Evolutionary conservation across 2,329 filamentous ascomycete genomes (phyloP).

Genomic region (Monilinia fructicola): DNA sequence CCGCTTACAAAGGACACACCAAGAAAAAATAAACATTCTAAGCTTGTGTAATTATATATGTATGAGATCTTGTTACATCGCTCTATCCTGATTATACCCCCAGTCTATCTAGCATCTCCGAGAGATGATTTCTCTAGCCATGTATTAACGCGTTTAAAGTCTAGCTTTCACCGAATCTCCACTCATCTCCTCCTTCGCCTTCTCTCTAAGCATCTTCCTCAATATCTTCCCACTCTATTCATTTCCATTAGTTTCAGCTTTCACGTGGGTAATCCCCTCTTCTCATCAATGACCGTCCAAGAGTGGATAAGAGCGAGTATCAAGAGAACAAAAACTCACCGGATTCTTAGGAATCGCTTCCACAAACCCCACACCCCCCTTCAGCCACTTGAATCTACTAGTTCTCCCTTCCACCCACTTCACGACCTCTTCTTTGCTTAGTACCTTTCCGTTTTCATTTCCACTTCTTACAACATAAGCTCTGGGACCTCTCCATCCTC

Average conservation of each 20-base stretch:
- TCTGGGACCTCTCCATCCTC: slow-evolving; percentile 53
- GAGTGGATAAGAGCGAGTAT: background rate
- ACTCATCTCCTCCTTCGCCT: slow-evolving; percentile 37
- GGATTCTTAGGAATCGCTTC: slow-evolving; percentile 69
- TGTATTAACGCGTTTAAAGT: background rate
- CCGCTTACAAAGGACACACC: no score
- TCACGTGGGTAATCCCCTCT: no score
- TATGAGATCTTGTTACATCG: no score
- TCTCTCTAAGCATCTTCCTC: slow-evolving; percentile 48
- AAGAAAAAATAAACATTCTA: no score
- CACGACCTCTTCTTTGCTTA: slow-evolving; percentile 49
- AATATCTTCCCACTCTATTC: slow-evolving; percentile 49
- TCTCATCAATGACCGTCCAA: background rate
- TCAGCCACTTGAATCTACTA: slow-evolving; percentile 64
- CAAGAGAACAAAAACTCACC: slow-evolving; percentile 31
- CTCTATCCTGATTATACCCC: no score
- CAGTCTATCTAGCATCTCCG: no score
- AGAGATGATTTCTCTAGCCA: background rate
- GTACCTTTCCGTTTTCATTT: slow-evolving; percentile 31
- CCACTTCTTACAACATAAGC: slow-evolving; percentile 54
- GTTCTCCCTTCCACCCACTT: slow-evolving; percentile 59
- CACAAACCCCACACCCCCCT: slow-evolving; percentile 66
- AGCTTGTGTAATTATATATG: no score
- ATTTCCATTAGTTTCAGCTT: background rate
- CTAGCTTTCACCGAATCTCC: background rate